A percentile compares a stretch with the other conserved stretches of the same genome.
Conservation (phyloP, 2,329 filamentous ascomycete genomes). For the Cladorrhinum sp. region DNA sequence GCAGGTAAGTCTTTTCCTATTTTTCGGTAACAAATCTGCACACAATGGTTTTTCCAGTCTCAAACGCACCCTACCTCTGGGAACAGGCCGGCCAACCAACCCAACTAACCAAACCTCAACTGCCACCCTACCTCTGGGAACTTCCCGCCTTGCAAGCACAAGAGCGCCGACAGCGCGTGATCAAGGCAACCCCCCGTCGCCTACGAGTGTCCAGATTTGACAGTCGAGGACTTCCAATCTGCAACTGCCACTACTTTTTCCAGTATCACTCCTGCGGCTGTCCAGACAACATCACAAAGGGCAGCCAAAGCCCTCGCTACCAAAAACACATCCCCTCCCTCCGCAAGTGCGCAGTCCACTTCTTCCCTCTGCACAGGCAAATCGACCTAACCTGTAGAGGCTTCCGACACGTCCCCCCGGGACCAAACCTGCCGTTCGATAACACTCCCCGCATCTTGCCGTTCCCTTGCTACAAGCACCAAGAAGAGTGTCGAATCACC, state of each 20-base stretch:
- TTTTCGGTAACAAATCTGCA: no score
- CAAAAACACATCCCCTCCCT: neutral
- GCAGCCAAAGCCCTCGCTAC: neutral
- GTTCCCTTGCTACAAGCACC: constrained; percentile 18
- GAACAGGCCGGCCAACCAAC: no score
- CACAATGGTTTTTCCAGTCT: neutral
- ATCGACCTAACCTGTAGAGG: neutral
- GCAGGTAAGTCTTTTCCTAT: neutral
- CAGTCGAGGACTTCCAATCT: neutral
- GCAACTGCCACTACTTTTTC: constrained; percentile 14
- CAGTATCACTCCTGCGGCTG: constrained; percentile 22
- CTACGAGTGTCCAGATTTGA: neutral
- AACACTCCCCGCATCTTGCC: constrained; percentile 14
- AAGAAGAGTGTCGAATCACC: constrained; percentile 4
- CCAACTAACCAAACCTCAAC: neutral
- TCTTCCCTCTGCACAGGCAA: constrained; percentile 3
- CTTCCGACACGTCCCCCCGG: constrained; percentile 9
- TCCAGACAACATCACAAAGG: constrained; percentile 5
- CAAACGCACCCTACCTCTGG: neutral
- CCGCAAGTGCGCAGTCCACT: constrained; percentile 2
- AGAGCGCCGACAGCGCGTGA: neutral
- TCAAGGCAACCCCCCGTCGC: neutral
- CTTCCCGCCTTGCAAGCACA: neutral
- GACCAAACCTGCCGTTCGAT: neutral
- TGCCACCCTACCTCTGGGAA: neutral